A percentile compares a stretch with the other conserved stretches of the same genome.
Conservation (phyloP, 768 basidiomycete genomes). For the Psilocybe cyanescens region DNA sequence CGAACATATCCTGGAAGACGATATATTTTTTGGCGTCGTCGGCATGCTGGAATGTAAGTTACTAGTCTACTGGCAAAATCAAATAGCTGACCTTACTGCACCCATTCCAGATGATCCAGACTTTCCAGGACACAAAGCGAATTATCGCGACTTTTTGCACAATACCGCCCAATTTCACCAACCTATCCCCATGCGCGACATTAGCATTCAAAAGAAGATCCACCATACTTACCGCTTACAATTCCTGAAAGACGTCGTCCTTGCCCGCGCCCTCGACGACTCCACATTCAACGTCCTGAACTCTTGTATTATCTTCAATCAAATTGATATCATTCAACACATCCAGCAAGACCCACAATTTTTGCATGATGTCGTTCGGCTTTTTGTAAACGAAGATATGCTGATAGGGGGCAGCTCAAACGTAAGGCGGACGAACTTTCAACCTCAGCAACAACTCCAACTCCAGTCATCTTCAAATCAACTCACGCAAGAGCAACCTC, state of each 20-base stretch:
- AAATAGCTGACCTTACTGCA: constrained; percentile 9
- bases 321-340: constrained; percentile 95
- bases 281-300: constrained; percentile 97
- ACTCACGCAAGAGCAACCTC: constrained; percentile 17
- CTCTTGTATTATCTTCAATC: constrained; percentile 98
- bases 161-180: constrained; percentile 86
- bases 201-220: constrained; percentile 79
- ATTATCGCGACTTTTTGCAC: constrained; percentile 92
- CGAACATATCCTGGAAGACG: constrained; percentile 93
- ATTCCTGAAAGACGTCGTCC: constrained; percentile 97
- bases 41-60: constrained; percentile 95
- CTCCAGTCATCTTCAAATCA: constrained; percentile 16
- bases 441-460: constrained; percentile 23
- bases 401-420: constrained; percentile 42
- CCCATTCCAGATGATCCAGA: constrained; percentile 85
- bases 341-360: constrained; percentile 80
- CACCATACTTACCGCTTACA: constrained; percentile 97
- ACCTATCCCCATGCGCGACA: constrained; percentile 83
- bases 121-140: constrained; percentile 95
- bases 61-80: constrained; percentile 12
- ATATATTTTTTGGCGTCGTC: constrained; percentile 89
- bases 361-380: constrained; percentile 73
- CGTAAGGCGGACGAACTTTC: constrained; percentile 21
- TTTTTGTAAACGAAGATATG: constrained; percentile 78
- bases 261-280: constrained; percentile 93